phyloP scores from a whole-genome alignment of 352 stramenopile species.

The Globisporangium apiculatum region DNA sequence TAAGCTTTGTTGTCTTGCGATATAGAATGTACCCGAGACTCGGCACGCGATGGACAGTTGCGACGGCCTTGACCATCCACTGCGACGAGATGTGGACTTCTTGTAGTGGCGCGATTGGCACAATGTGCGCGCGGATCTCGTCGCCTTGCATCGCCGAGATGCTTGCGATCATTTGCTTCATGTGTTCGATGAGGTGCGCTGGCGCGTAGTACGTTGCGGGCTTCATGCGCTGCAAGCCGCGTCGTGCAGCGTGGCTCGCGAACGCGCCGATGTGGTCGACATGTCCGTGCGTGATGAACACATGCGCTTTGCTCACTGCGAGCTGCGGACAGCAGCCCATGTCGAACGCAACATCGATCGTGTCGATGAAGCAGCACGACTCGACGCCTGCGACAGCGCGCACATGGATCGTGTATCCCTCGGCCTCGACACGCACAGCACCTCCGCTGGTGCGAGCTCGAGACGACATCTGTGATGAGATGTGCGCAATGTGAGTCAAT shows the following conservation, averaged over 20 bases:
- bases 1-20: constrained; percentile 40
- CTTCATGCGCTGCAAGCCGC: constrained; percentile 38
- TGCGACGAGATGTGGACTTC: constrained; percentile 53
- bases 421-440: constrained; percentile 22
- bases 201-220: constrained; percentile 70
- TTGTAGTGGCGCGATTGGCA: constrained; percentile 40
- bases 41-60: constrained; percentile 61
- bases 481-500: no score
- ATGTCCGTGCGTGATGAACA: constrained; percentile 88
- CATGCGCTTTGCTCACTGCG: constrained; percentile 49
- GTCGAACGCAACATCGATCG: constrained; percentile 70
- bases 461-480: no score
- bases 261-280: constrained; percentile 74
- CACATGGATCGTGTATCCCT: constrained; percentile 47
- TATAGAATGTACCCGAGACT: constrained; percentile 81
- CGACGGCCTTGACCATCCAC: constrained; percentile 55
- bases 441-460: not conserved
- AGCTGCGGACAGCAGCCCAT: constrained; percentile 47
- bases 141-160: constrained; percentile 58
- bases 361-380: constrained; percentile 74
- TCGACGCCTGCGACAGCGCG: constrained; percentile 64
- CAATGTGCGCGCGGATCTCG: constrained; percentile 39
- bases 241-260: constrained; percentile 49
- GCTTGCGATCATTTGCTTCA: constrained; percentile 47
- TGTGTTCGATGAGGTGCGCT: constrained; percentile 33